A percentile compares a stretch with the other conserved stretches of the same genome.
Conservation (phyloP, 2,329 filamentous ascomycete species). For the Aspergillus hortae region DNA sequence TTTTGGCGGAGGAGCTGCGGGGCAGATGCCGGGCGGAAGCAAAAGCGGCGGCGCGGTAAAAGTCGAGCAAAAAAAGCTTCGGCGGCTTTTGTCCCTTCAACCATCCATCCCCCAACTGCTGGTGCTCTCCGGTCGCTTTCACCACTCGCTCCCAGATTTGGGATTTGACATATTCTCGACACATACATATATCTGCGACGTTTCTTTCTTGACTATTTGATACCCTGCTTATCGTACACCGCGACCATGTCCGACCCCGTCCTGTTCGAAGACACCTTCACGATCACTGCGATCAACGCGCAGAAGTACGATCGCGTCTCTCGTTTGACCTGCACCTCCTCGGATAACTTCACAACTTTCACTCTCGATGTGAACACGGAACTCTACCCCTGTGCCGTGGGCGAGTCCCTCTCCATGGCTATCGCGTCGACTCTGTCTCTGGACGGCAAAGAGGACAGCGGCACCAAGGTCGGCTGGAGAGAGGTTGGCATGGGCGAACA, state of each 20-base stretch:
- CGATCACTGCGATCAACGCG: slow-evolving; percentile 71
- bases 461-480: slow-evolving; percentile 68
- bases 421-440: slow-evolving; percentile 81
- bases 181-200: neutral
- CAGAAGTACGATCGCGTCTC: slow-evolving; percentile 94
- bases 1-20: slow-evolving; percentile 20
- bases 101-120: slow-evolving; percentile 1
- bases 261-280: slow-evolving; percentile 92
- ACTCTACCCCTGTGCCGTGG: slow-evolving; percentile 72
- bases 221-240: slow-evolving; percentile 17
- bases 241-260: slow-evolving; percentile 74
- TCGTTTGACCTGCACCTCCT: slow-evolving; percentile 73
- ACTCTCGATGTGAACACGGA: slow-evolving; percentile 92
- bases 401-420: slow-evolving; percentile 75
- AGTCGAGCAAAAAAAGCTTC: slow-evolving; percentile 22
- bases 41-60: slow-evolving; percentile 24
- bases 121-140: slow-evolving; percentile 1
- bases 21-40: slow-evolving; percentile 16
- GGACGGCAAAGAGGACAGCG: slow-evolving; percentile 74
- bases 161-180: neutral
- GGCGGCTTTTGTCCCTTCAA: slow-evolving; percentile 6
- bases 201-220: neutral
- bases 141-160: neutral
- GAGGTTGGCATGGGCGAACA: slow-evolving; percentile 59
- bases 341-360: slow-evolving; percentile 71